Evolutionary conservation across 345 rosid genomes (phyloP), one percentile per base, ranked within the genome.

Genomic region (Hibiscus tridactylites): DNA sequence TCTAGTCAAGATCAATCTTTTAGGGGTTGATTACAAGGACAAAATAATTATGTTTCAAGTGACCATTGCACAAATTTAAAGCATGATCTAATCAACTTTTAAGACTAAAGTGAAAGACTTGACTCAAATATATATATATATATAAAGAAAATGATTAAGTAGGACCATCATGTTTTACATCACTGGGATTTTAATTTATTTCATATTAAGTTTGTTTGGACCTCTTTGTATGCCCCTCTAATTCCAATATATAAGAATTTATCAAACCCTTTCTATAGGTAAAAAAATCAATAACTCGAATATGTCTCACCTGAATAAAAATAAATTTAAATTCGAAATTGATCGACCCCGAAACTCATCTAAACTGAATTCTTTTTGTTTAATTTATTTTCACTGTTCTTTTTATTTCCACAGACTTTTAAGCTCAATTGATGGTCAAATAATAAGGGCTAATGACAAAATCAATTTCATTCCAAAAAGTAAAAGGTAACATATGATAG

Each of bases 71-170:
- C 72, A 70, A 70, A 37, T 54, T 35, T 57, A 71, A 71, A 59
- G 66, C 66, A 65, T 44, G 65, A 71, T 44, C 74, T 71, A 71
- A 71, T 71, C 54, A 42, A 37, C 64, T n/a, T 70, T 70, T 70
- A 35, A 54, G 39, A 39, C 37, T 21, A 21, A 21, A 21, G 21
- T 21, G 21, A 21, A 21, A 21, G 21, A 21, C 21, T 21, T 21
- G 21, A 21, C 21, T 21, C 66, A 28, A 60, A n/a, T n/a, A n/a
- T n/a, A n/a, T n/a, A 42, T 46, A 37, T 24, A 15, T 1, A 6
- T 28, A 44, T 59, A 60, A 59, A 44, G 46, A 11, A 71, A 46
- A 42, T 15, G 21, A 42, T 71, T 21, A 35, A 19, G 62, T 39
- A 39, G 65, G 65, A 31, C 54, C 65, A 57, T 9, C 26, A 39